A percentile compares a stretch with the other conserved stretches of the same genome.
phyloP scores from a whole-genome alignment of 805 yeast genomes.

The Pichia thaimueangensis region DNA sequence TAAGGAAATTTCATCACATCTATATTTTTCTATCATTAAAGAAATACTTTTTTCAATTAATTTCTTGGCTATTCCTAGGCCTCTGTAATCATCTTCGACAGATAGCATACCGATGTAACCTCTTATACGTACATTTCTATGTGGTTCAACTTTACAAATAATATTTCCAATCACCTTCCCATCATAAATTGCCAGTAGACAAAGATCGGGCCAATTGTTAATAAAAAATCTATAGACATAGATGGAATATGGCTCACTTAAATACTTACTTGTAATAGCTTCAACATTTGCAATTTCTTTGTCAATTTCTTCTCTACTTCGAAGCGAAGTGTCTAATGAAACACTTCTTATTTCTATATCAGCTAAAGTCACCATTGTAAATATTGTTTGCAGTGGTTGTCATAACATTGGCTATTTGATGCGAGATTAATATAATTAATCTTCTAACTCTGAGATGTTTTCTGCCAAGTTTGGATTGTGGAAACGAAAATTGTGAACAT shows the following conservation, averaged over 20 bases:
- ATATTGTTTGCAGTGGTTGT: too few relatives aligned
- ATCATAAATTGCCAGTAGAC: conserved; percentile 51
- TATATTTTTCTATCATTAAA: conserved; percentile 50
- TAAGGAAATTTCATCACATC: conserved; percentile 84
- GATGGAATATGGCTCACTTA: conserved; percentile 91
- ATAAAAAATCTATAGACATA: conserved; percentile 89
- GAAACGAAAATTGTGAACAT: too few relatives aligned
- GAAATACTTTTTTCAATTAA: conserved; percentile 59
- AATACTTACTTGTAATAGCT: conserved; percentile 57
- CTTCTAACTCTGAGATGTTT: too few relatives aligned
- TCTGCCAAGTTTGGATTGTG: too few relatives aligned
- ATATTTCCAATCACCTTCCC: conserved; percentile 66
- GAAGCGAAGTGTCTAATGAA: conserved; percentile 16
- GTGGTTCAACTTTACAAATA: conserved; percentile 74
- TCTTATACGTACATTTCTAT: conserved; percentile 63
- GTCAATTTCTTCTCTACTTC: conserved; percentile 18
- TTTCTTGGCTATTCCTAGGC: conserved; percentile 73
- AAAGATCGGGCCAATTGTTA: conserved; percentile 84
- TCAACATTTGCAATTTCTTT: conserved; percentile 46
- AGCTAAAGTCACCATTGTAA: conserved; percentile 2
- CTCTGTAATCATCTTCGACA: conserved; percentile 64
- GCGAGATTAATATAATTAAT: too few relatives aligned
- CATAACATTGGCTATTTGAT: too few relatives aligned
- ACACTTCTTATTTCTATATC: conserved; percentile 15
- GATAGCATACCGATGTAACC: conserved; percentile 98